Percentiles rank a stretch among this genome's conserved stretches.
Conservation (phyloP, 257 asterid species). For the Datura wrightii region DNA sequence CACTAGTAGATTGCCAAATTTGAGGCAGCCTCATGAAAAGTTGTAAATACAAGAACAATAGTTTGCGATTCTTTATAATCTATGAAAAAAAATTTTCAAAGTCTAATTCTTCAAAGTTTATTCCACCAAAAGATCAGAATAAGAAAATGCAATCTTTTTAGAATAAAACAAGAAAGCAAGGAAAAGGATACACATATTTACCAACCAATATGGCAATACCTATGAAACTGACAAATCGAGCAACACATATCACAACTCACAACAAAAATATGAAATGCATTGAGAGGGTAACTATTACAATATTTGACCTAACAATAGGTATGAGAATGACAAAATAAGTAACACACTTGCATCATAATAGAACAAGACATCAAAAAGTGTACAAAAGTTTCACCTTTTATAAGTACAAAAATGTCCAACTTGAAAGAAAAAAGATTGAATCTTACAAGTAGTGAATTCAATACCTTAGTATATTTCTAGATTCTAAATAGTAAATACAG, state of each 20-base stretch:
- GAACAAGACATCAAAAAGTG: not conserved
- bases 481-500: no score
- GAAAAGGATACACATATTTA: not conserved
- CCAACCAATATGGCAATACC: not conserved
- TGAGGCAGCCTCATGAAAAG: no score
- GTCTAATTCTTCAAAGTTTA: no score
- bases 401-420: slow-evolving; percentile 12
- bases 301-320: not conserved
- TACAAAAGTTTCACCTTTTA: not conserved
- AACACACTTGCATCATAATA: not conserved
- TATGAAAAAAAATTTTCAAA: no score
- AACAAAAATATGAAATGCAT: not conserved
- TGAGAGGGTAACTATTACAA: not conserved
- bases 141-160: not conserved
- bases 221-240: not conserved
- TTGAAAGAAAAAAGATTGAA: not conserved
- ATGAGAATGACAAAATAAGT: not conserved
- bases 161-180: not conserved
- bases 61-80: no score
- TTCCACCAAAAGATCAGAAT: not conserved
- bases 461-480: no score
- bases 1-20: no score
- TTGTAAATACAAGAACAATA: no score
- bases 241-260: not conserved
- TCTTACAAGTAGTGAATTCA: no score